Conservation (phyloP, 2,329 filamentous ascomycete species). For the Didymella arachidicola region DNA sequence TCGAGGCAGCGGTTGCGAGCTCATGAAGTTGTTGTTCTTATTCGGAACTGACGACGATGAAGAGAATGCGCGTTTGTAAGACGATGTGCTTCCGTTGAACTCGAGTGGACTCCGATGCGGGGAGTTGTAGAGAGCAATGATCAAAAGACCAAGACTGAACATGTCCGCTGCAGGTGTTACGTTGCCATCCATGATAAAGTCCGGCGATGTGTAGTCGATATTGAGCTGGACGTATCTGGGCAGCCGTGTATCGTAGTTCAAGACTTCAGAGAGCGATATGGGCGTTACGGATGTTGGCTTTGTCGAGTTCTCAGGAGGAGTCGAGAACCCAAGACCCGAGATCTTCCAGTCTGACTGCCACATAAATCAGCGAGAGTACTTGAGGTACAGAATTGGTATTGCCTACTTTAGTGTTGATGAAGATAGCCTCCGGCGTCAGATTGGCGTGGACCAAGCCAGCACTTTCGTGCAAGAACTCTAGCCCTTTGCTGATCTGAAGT, state of each 20-base stretch:
- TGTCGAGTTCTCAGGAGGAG: constrained; percentile 77
- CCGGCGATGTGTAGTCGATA: constrained; percentile 91
- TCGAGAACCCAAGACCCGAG: constrained; percentile 89
- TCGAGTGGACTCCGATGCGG: constrained; percentile 89
- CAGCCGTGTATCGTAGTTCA: constrained; percentile 85
- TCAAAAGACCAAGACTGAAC: constrained; percentile 90
- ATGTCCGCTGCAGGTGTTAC: constrained; percentile 86
- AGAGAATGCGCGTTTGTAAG: constrained; percentile 84
- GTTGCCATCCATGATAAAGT: constrained; percentile 92
- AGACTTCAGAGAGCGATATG: constrained; percentile 80
- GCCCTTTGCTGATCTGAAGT: constrained; percentile 88
- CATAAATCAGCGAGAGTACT: constrained; percentile 37
- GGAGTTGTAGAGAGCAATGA: constrained; percentile 91
- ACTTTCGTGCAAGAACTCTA: constrained; percentile 96
- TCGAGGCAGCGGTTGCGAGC: constrained; percentile 77
- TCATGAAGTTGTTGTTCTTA: constrained; percentile 83
- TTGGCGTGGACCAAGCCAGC: constrained; percentile 94
- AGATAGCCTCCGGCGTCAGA: constrained; percentile 88
- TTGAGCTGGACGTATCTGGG: constrained; percentile 86
- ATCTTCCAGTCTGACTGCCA: constrained; percentile 94
- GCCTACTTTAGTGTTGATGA: constrained; percentile 87
- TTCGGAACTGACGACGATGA: constrained; percentile 81
- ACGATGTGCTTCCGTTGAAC: constrained; percentile 77
- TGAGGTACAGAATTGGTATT: constrained; percentile 26
- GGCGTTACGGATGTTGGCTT: constrained; percentile 78